Percentiles rank a stretch among this genome's conserved stretches.
Evolutionary conservation across 495 filamentous ascomycete genomes (phyloP).

Genomic region (Penicillium tannophilum): DNA sequence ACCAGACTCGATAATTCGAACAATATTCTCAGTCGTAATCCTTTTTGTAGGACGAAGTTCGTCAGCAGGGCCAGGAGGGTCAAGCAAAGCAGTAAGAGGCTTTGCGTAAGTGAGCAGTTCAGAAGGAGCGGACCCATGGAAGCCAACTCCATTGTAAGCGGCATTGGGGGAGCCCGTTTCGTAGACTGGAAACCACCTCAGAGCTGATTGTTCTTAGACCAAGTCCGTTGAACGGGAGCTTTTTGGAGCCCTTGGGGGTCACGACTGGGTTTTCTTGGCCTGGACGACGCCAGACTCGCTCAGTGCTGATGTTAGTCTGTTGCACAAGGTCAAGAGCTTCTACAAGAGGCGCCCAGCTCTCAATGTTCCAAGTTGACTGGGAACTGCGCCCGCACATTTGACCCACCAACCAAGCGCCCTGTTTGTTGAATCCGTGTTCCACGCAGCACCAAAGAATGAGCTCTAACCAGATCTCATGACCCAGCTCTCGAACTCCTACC

Average conservation of each 20-base stretch:
- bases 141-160: constrained; percentile 35
- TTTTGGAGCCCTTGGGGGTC: constrained; percentile 21
- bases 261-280: constrained; percentile 17
- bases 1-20: constrained; percentile 55
- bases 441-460: constrained; percentile 68
- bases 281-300: constrained; percentile 40
- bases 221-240: constrained; percentile 44
- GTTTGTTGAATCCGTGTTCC: constrained; percentile 58
- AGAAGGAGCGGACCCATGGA: constrained; percentile 23
- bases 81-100: constrained; percentile 32
- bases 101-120: constrained; percentile 26
- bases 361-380: constrained; percentile 39
- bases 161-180: constrained; percentile 54
- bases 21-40: constrained; percentile 49
- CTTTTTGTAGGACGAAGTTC: constrained; percentile 32
- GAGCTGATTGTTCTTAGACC: constrained; percentile 55
- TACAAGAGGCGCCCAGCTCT: constrained; percentile 43
- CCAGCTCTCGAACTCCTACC: constrained; percentile 53
- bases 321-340: constrained; percentile 28
- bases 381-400: constrained; percentile 36
- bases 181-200: constrained; percentile 57
- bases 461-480: constrained; percentile 66
- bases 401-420: constrained; percentile 53
- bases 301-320: constrained; percentile 37
- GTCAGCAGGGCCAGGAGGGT: constrained; percentile 12